Evolutionary conservation across 495 filamentous ascomycete genomes (phyloP), one percentile per base, ranked within the genome.

Genomic region (Trichoderma orchidacearum): DNA sequence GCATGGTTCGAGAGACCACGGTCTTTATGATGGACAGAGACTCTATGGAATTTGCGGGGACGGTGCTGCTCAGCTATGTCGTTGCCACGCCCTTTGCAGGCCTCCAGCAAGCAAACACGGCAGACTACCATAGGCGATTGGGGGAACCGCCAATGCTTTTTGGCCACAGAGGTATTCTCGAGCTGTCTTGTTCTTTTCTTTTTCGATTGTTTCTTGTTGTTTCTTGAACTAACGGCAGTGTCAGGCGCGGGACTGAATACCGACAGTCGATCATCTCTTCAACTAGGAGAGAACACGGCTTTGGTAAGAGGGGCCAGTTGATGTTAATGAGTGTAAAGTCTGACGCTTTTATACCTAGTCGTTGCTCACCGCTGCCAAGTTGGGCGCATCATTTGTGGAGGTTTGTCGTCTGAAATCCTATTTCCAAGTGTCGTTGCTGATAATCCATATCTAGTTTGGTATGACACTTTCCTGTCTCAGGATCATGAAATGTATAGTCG

Each of bases 1-100:
- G 64, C 45, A 60, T 72, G 8, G 57, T 64, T 15, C 63, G 68
- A 41, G 61, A 68, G 21, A 59, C 54, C 30, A 68, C 63, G 17
- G 41, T 72, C 28, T 62, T 65, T 5, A 61, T 72, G 36, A 53
- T 70, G 13, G 58, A 61, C 13, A 59, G 34, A 15, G 35, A 55
- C 8, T 56, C 58, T 8, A 45, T 70, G 60, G 59, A 62, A 18
- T 55, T 54, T 30, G 63, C 70, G 35, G 70, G 70, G 6, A 63
- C 59, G 8, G 57, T 70, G 29, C 63, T 62, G 29, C 64, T 70
- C 17, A 67, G 54, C 38, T 61, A 65, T 58, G 18, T 72, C 3
- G 59, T 69, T 25, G 59, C 58, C 15, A 64, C 54, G 34, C 63
- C 65, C 6, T 61, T 56, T 38, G n/a, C 50, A 15, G 35, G 64